Conservation (phyloP, 257 asterid species). For the Scutellaria galericulata region DNA sequence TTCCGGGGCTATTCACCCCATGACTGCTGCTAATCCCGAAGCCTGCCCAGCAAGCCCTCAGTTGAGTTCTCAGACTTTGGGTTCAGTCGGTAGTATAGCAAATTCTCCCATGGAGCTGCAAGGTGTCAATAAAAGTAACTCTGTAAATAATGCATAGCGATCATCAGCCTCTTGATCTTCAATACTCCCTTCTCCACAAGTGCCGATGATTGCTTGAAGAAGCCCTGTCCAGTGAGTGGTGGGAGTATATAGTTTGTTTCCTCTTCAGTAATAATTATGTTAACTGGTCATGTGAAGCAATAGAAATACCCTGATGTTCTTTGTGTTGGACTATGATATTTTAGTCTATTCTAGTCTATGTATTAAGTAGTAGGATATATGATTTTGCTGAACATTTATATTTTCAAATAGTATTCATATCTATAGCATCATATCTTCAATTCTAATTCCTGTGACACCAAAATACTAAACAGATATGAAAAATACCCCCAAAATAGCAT, state of each 20-base stretch:
- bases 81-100: conserved; percentile 80
- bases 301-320: conserved; percentile 3
- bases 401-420: too few species aligned
- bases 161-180: background rate
- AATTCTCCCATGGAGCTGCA: conserved; percentile 93
- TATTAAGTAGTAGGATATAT: too few species aligned
- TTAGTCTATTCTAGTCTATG: background rate
- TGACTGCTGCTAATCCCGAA: conserved; percentile 70
- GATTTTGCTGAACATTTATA: too few species aligned
- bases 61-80: conserved; percentile 89
- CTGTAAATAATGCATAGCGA: conserved; percentile 51
- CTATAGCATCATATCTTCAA: too few species aligned
- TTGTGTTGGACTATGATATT: conserved; percentile 22
- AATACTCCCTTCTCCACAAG: background rate
- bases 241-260: conserved; percentile 9
- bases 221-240: background rate
- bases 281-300: conserved; percentile 8
- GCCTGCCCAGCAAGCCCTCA: conserved; percentile 97
- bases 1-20: conserved; percentile 81
- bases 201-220: conserved; percentile 1
- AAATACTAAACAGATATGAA: too few species aligned
- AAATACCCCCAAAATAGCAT: too few species aligned
- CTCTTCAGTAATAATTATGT: background rate
- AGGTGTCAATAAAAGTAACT: conserved; percentile 81
- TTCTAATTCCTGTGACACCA: too few species aligned